Evolutionary conservation across 176 grass and related monocot genomes (phyloP), one percentile per base, ranked within the genome.

Genomic region (Microstegium vimineum): DNA sequence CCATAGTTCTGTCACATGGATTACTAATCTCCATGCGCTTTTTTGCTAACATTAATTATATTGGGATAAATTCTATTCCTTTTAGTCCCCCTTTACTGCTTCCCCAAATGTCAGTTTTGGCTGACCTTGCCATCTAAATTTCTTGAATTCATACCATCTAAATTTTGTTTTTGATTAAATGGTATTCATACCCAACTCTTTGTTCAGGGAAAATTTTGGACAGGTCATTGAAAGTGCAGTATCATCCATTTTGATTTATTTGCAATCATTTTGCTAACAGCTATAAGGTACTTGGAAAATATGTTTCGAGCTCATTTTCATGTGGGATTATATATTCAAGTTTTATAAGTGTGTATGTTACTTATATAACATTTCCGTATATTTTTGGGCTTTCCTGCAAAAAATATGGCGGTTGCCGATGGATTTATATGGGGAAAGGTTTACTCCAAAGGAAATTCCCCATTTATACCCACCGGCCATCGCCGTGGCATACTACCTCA

Each of bases 161-260:
- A 45, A 45, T 71, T 70, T 71, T 45, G n/a, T 71, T 43, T 26
- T 40, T 69, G 37, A 71, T 71, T n/a, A 28, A 69, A 47, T 72
- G 41, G 37, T 70, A 70, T 42, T 70, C 5, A 47, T 46, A 30
- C 30, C 25, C 28, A 10, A 9, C 69, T 17, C 41, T 56, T 30
- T 72, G 15, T 49, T 31, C 17, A 30, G 3, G 25, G 12, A 46
- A 72, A 69, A 46, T 18, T 10, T 26, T 46, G 14, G 14, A 72
- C 18, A 46, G 6, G 13, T 30, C 43, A 30, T 27, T 47, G 15
- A 46, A 72, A 72, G 23, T 47, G 42, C 15, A 51, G 2, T 73
- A 51, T 73, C 43, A 73, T 73, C 16, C 8, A 47, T 72, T 46
- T 72, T 31, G 40, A 47, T 47, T 72, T 47, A 17, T 11, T 32